A percentile compares a stretch with the other conserved stretches of the same genome.
Conservation (phyloP, 164 flowering plant species). For the Echeveria elegans region DNA sequence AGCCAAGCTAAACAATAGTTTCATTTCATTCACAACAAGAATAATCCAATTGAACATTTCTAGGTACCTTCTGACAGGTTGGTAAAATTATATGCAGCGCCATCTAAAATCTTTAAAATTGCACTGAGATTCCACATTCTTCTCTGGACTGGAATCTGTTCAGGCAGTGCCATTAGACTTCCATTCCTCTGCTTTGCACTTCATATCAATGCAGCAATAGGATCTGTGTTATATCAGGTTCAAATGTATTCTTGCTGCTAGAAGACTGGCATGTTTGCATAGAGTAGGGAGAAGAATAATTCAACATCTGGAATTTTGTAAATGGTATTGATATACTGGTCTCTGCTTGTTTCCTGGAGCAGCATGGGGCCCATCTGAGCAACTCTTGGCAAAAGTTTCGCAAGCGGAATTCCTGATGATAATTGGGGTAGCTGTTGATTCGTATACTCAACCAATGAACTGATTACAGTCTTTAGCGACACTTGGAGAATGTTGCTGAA, state of each 20-base stretch:
- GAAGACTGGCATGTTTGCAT: conserved; percentile 42
- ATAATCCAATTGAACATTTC: background rate
- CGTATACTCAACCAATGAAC: conserved; percentile 43
- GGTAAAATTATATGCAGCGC: background rate
- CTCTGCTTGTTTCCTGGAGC: conserved; percentile 53
- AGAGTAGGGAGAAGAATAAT: conserved; percentile 70
- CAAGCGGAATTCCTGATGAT: conserved; percentile 45
- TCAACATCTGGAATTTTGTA: conserved; percentile 56
- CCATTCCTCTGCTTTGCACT: background rate
- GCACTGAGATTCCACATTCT: background rate
- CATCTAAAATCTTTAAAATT: background rate
- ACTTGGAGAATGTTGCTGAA: conserved; percentile 48
- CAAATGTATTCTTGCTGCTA: background rate
- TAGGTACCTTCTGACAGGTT: background rate
- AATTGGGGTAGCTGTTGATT: conserved; percentile 17
- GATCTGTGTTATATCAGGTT: background rate
- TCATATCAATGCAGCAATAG: background rate
- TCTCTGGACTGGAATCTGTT: background rate
- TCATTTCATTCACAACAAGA: background rate
- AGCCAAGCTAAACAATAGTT: too few relatives aligned
- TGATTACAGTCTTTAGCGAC: conserved; percentile 48
- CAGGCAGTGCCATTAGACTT: background rate
- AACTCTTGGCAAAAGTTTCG: conserved; percentile 58
- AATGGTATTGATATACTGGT: conserved; percentile 44
- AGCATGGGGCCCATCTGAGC: conserved; percentile 41